Base-by-base conservation (phyloP, 148 eudicot species). In the Heliosperma pusillum region DNA sequence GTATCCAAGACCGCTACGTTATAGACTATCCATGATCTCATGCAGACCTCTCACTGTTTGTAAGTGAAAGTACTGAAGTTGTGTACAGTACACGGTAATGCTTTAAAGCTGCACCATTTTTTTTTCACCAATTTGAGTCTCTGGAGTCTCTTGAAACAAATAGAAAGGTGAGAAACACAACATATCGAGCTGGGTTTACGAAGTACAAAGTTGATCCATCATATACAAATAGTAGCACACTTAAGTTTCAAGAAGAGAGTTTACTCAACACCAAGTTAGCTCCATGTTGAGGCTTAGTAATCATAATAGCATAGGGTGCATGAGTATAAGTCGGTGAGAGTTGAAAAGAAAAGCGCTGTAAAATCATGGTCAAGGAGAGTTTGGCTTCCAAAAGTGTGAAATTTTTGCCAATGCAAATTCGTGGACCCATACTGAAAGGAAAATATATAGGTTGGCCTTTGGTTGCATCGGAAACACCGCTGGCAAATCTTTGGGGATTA, bases 361-460 rank as follows among this genome's bases (percentile, higher is more conserved):
- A 22, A 22, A 63, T 74, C 40, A 63, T 26, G 2, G 58, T 10
- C 0, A 74, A 29, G 5, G 74, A 3, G 22, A 71, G 9, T 21
- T 71, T 71, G 1, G 74, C 74, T 24, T 71, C 64, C 36, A 61
- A 15, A 44, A 78, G 24, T 10, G 79, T 56, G 5, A 76, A 71
- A 67, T 70, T 70, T 6, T 72, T 74, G 10, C 83, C 79, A 4
- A 80, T 61, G 40, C 82, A 80, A 26, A 69, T 45, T 16, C 82
- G 68, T 4, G 82, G 82, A 12, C 82, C 82, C 55, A 68, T 59
- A 24, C 74, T 56, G 57, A 80, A 75, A 21, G 78, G 74, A 17
- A 72, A 69, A 55, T 47, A 74, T 15, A 71, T 50, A 0, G 36
- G 63, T 19, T 64, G 52, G 26, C 72, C 66, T 24, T 71, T 64